Evolutionary conservation across 2,329 filamentous ascomycete genomes (phyloP), one percentile per base, ranked within the genome.

Genomic region (Ascochyta fabae): DNA sequence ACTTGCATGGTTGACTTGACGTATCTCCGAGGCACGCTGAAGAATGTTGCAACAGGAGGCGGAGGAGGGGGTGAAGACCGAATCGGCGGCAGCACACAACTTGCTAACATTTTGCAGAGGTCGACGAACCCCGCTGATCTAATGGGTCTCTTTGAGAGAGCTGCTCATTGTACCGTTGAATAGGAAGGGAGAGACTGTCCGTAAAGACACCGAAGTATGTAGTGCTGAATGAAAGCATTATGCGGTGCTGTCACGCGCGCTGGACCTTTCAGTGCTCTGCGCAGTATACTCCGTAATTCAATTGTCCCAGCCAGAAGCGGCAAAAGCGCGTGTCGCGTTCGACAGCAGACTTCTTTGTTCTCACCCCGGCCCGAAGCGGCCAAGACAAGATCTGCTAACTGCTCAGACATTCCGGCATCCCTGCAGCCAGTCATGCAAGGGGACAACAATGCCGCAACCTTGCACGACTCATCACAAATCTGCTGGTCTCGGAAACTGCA

Each of bases 261-360:
- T 31, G 42, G 13, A 36, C 53, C 53, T 50, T 50, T 50, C 52
- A 46, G 36, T 55, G 35, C 29, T 47, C 33, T 49, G 50, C 56
- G 53, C 54, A 59, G 60, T 56, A 43, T 60, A 66, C 65, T 65
- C 66, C 65, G 65, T 65, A 69, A 71, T 67, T 67, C 67, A 48
- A 70, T 70, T 75, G 72, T 75, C 62, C 65, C 60, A 69, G 67
- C 66, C 70, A 67, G 60, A 69, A 69, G 66, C 67, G 71, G 64
- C 53, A 53, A 58, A 12, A 65, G 48, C 54, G 46, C 41, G 59
- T 65, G 60, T 65, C 39, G 53, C 48, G 56, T 65, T 70, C 63
- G 62, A 65, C 66, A 63, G 54, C 43, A 47, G 56, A 44, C 66
- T 75, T 71, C 73, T 75, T 75, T 75, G 72, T 75, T 70, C 68